phyloP scores from a whole-genome alignment of 2,329 filamentous ascomycete species.

The Colletotrichum truncatum region DNA sequence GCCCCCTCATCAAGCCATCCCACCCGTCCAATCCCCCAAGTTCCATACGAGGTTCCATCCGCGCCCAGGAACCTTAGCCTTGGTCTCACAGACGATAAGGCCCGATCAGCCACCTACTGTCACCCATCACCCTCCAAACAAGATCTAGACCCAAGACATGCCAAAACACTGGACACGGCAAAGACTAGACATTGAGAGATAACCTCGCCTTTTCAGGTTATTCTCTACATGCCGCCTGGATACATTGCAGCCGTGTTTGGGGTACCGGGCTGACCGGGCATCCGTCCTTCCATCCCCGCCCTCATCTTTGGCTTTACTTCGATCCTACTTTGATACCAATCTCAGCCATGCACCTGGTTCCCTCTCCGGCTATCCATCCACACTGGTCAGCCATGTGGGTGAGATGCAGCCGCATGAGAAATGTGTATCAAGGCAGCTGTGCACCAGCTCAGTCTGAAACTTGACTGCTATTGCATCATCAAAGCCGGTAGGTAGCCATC shows the following conservation, averaged over 20 bases:
- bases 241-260: neutral
- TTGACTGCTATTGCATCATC: constrained; percentile 5
- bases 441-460: constrained; percentile 18
- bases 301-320: neutral
- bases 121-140: constrained; percentile 1
- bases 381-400: neutral
- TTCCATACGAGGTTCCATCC: constrained; percentile 16
- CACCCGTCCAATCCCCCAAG: constrained; percentile 13
- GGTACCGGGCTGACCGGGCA: neutral
- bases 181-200: constrained; percentile 4
- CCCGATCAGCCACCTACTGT: constrained; percentile 10
- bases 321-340: neutral
- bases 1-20: constrained; percentile 27
- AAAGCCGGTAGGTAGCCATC: constrained; percentile 4
- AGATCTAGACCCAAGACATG: neutral
- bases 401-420: constrained; percentile 15
- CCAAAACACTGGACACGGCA: neutral
- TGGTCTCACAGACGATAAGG: constrained; percentile 13
- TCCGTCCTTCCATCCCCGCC: neutral
- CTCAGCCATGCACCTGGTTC: neutral
- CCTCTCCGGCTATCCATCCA: neutral
- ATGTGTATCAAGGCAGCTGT: constrained; percentile 13
- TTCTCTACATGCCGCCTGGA: neutral
- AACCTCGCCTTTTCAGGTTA: neutral
- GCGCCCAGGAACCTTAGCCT: constrained; percentile 23